Evolutionary conservation across 108 stramenopile genomes (phyloP).

Genomic region (Nannochloropsis gaditana): DNA sequence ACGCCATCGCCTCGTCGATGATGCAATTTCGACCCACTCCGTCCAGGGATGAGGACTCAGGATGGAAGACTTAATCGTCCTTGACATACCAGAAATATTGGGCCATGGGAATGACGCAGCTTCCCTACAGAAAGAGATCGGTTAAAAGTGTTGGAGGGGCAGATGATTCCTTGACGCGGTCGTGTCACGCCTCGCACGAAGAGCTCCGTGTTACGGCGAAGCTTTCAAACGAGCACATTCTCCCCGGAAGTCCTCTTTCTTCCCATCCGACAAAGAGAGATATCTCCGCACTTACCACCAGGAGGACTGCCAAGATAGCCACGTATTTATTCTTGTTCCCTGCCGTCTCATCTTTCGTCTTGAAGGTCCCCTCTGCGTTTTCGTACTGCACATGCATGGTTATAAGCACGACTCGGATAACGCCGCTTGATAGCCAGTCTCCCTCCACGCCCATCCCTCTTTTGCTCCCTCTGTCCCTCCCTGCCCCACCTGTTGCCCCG

Average conservation of each 20-base stretch:
- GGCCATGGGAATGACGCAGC: conserved; percentile 88
- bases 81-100: conserved; percentile 89
- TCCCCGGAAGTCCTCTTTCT: not conserved
- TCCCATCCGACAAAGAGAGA: not conserved
- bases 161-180: too few species aligned
- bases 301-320: conserved; percentile 75
- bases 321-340: conserved; percentile 76
- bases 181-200: too few species aligned
- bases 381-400: conserved; percentile 11
- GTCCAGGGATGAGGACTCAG: too few species aligned
- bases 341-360: conserved; percentile 75
- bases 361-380: conserved; percentile 35
- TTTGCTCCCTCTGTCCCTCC: not conserved
- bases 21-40: too few species aligned
- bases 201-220: too few species aligned
- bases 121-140: conserved; percentile 37
- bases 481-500: conserved; percentile 9
- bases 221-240: too few species aligned
- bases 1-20: too few species aligned
- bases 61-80: not conserved
- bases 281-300: conserved; percentile 54
- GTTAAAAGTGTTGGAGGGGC: too few species aligned
- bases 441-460: not conserved
- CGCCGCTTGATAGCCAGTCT: not conserved
- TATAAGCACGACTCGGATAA: not conserved